Evolutionary conservation across 2,329 filamentous ascomycete genomes (phyloP).

Genomic region (Talaromyces piceae): DNA sequence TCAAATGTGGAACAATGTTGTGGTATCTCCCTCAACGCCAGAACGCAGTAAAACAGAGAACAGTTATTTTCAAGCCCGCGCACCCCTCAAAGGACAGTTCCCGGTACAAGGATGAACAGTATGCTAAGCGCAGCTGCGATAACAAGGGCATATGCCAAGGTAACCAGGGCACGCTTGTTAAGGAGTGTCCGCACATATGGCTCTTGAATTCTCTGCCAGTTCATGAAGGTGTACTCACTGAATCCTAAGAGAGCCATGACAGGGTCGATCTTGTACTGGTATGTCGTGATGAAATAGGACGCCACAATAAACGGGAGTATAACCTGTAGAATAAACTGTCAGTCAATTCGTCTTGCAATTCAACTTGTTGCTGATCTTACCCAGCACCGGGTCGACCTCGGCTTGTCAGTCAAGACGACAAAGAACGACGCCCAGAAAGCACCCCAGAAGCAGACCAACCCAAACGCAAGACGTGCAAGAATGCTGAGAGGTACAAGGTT

Average conservation of each 20-base stretch:
- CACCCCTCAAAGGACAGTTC: conserved; percentile 39
- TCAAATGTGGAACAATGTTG: not conserved
- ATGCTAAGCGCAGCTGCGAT: conserved; percentile 76
- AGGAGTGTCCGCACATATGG: conserved; percentile 84
- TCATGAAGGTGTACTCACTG: conserved; percentile 95
- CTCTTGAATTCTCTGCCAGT: conserved; percentile 79
- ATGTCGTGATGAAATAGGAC: conserved; percentile 79
- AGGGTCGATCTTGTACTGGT: conserved; percentile 93
- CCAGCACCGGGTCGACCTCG: conserved; percentile 70
- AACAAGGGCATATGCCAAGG: conserved; percentile 65
- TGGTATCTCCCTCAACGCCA: conserved; percentile 11
- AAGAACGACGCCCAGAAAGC: conserved; percentile 92
- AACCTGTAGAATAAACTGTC: conserved; percentile 39
- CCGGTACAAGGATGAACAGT: conserved; percentile 91
- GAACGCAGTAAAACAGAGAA: not conserved
- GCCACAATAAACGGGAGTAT: conserved; percentile 90
- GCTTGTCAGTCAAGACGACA: conserved; percentile 80
- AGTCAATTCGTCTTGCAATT: conserved; percentile 12
- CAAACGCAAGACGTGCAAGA: conserved; percentile 75
- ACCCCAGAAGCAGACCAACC: conserved; percentile 78
- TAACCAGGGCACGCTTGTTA: conserved; percentile 73
- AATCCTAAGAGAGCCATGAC: conserved; percentile 79
- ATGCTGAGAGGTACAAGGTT: conserved; percentile 91
- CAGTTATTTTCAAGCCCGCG: not conserved
- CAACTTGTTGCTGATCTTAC: conserved; percentile 49